Evolutionary conservation across 139 green algal genomes (phyloP), one percentile per base, ranked within the genome.

Genomic region (Chlorella sp.): DNA sequence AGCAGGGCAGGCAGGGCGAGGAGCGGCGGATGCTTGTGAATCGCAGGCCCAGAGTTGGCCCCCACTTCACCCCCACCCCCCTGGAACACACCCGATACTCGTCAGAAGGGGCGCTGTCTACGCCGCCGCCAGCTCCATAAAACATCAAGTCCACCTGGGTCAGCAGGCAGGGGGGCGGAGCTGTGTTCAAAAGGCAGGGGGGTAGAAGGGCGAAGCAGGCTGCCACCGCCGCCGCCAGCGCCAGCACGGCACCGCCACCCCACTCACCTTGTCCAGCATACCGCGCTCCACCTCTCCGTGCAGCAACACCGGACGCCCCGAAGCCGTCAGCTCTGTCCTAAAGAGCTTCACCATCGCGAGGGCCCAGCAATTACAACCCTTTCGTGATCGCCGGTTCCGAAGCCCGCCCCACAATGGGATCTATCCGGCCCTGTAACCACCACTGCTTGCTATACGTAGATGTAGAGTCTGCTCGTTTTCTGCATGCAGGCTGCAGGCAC

Each of bases 81-180:
- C n/a, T 9, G 81, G 48, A 48, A 32, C 87, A 7, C n/a, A 91
- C 88, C 88, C 53, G 76, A 80, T 91, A 91, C 26, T 87, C 83
- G 4, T 91, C 88, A 15, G 61, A 36, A 0, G 61, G 79, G 1
- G 40, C 39, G 34, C 86, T 88, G 30, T 95, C 88, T 28, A 95
- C 91, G 28, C 94, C 92, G 19, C 95, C 95, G 7, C 42, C 3
- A 21, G 78, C 12, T 12, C 81, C 83, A 0, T 94, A 86, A 86
- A 97, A 97, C 48, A 95, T 87, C 68, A 97, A 39, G 36, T 96
- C 93, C 9, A 96, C 92, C 94, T 96, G 88, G 61, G 14, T 39
- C 16, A 1, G 39, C n/a, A n/a, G 22, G 19, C 34, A 30, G 77
- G 77, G 36, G 9, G 61, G 77, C 16, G 48, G 9, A 57, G 48